phyloP scores from a whole-genome alignment of 2,329 filamentous ascomycete species.

The Cladosporium velox region DNA sequence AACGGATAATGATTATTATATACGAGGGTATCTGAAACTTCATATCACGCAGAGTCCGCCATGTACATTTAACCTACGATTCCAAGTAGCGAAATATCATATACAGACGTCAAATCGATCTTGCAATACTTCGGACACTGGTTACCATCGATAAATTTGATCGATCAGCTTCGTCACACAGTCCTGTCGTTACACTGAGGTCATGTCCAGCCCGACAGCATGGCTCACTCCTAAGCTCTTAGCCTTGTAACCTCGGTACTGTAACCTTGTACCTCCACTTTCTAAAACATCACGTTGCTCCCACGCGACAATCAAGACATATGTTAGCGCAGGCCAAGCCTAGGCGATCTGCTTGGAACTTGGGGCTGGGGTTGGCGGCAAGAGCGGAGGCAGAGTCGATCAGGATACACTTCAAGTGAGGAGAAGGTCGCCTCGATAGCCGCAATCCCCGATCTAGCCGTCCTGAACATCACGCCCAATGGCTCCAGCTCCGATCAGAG shows the following conservation, averaged over 20 bases:
- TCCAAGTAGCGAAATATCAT: neutral
- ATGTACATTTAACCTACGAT: neutral
- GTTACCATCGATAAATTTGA: neutral
- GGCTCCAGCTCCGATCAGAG: neutral
- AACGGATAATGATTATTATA: conserved; percentile 8
- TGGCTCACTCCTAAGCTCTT: neutral
- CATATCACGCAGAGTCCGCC: neutral
- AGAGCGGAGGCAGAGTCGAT: conserved; percentile 1
- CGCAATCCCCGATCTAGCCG: conserved; percentile 16
- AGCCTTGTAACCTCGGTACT: conserved; percentile 3
- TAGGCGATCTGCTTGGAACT: conserved; percentile 1
- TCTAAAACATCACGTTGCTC: neutral
- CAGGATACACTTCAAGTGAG: conserved; percentile 11
- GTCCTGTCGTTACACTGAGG: neutral
- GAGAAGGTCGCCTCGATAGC: conserved; percentile 16
- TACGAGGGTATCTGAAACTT: neutral
- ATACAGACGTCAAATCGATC: neutral
- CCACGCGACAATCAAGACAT: conserved; percentile 12
- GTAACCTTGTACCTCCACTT: conserved; percentile 7
- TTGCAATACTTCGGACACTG: neutral
- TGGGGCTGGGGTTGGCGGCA: neutral
- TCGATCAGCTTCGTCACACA: neutral
- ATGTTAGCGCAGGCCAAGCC: conserved; percentile 7
- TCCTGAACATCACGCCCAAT: neutral
- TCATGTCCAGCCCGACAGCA: neutral